Evolutionary conservation across 192 early-diverging fungal species (phyloP), one percentile per base, ranked within the genome.

Genomic region (Backusella luteola): DNA sequence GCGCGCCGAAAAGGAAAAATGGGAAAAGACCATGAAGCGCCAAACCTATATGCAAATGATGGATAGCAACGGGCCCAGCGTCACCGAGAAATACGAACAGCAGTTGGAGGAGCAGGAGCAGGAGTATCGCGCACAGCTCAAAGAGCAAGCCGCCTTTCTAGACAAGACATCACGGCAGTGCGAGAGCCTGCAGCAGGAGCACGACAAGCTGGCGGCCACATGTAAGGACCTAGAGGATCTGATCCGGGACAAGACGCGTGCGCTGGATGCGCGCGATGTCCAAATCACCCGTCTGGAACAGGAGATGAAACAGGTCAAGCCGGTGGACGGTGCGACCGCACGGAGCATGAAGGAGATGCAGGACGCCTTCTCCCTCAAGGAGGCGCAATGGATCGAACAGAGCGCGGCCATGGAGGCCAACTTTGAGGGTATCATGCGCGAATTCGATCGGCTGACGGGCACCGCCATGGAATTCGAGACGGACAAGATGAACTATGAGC

Each of bases 361-460:
- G 63, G 63, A 32, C 6, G 44, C 38, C 29, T 68, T 76, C n/a
- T 34, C 77, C 2, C 5, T 19, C 34, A 66, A 69, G 23, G 78
- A 79, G 66, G 41, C 44, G 32, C 73, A n/a, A 17, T 79, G 78
- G 78, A 79, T 79, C n/a, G 73, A 68, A 32, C 78, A 79, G 69
- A 74, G 73, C 34, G 36, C 68, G 0, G 70, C 74, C 23, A 79
- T 86, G 71, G 75, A 81, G 67, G 72, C 71, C 26, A 82, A 86
- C 38, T 79, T 84, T 35, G 85, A 86, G 38, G 85, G 83, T 1
- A 83, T 85, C 29, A 39, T 83, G 35, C 78, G 77, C 34, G 85
- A 86, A 71, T 86, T 83, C 71, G 85, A 86, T 67, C 76, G 83
- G 29, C 67, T 86, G 56, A 86, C 85, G 44, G 69, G 75, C 0